Evolutionary conservation across 2,329 filamentous ascomycete species (phyloP), one percentile per base, ranked within the genome.

Genomic region (Aspergillus jensenii): DNA sequence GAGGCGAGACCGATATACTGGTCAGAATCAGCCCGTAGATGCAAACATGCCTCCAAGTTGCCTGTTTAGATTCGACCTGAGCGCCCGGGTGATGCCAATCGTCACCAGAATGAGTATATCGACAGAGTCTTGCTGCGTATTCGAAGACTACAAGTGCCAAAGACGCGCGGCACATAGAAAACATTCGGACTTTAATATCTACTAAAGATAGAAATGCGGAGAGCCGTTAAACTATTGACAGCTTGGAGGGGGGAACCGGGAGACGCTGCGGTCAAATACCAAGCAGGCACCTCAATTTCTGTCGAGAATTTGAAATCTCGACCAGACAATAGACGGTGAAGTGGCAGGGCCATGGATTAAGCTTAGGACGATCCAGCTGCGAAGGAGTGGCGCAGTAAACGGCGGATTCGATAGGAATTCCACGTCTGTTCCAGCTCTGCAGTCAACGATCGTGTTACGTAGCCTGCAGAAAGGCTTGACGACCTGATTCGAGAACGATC

Each of bases 221-320:
- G 48, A 25, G 12, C 41, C 4, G 17, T 46, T 15, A 25, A 49
- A 50, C 45, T 44, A 12, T 48, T n/a, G 19, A 8, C 17, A 7
- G 6, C 23, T 48, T 48, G 11, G 21, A n/a, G 48, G 4, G 17
- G 33, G 6, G 6, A 35, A 27, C 17, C 4, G 14, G 14, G 25
- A 25, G 25, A 55, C 15, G 17, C 56, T 58, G 50, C 56, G 50
- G 50, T 54, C 25, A 41, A 58, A 58, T 37, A 54, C 56, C 56
- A 58, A 58, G 56, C 56, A 58, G 56, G 56, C 56, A 58, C 31
- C 50, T 31, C 48, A 14, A 45, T 58, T 58, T 50, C 44, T 48
- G 27, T 11, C 39, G 14, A 27, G 14, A 8, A 48, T 33, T 15
- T 7, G 27, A 21, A 21, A 35, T 37, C 12, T 11, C 17, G 44